These are phyloP conservation scores for Lachnellula cervina DNA, from an alignment of 2,329 filamentous ascomycete genomes.

Conservation along the genomic window DNA sequence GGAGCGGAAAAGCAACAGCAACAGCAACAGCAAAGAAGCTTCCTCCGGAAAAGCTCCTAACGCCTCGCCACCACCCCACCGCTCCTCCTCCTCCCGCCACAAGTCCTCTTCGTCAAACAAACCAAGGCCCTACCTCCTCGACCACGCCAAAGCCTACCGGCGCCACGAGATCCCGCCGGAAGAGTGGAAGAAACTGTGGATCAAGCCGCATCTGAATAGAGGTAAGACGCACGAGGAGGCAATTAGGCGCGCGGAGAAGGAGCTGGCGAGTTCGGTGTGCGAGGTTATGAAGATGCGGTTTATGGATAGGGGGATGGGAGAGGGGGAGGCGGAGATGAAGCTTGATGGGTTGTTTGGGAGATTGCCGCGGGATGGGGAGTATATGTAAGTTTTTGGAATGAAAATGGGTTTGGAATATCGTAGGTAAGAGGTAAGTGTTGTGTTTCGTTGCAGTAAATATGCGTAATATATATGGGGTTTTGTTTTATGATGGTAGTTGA, in stretches of 20 bases:
- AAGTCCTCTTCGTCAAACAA: not conserved
- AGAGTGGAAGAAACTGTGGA: not conserved
- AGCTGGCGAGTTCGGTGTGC: not conserved
- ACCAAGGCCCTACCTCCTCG: not conserved
- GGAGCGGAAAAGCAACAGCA: no score
- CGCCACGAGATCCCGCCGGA: not conserved
- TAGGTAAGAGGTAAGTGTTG: no score
- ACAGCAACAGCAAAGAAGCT: no score
- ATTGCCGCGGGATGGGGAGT: not conserved
- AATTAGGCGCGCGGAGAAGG: not conserved
- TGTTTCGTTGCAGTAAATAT: no score
- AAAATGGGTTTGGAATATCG: not conserved
- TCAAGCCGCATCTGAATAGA: not conserved
- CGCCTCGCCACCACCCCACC: not conserved
- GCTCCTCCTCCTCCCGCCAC: not conserved
- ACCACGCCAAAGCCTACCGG: not conserved
- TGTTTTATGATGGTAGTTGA: no score
- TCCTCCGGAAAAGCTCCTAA: no score
- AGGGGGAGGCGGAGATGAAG: not conserved
- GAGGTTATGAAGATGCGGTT: not conserved
- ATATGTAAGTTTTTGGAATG: not conserved
- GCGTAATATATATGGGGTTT: no score
- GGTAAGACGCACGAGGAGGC: not conserved
- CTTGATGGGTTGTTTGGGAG: not conserved
- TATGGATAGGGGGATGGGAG: not conserved